Percentiles rank a stretch among this genome's conserved stretches.
phyloP scores from a whole-genome alignment of 2,329 filamentous ascomycete species.

The Pseudomassariella vexata region DNA sequence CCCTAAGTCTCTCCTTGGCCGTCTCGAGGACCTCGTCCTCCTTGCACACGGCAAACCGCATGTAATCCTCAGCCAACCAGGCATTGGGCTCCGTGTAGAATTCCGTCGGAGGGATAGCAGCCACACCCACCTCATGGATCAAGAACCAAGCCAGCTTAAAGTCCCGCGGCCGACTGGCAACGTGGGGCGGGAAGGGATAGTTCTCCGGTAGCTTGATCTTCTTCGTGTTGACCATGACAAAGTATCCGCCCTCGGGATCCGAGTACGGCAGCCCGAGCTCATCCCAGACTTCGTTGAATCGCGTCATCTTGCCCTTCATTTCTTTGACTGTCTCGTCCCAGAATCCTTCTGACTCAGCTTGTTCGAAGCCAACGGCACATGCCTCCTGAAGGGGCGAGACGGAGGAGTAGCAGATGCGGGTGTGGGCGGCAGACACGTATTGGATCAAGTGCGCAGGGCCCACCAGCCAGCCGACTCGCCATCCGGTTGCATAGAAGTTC shows the following conservation, averaged over 20 bases:
- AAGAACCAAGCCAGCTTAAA: slow-evolving; percentile 96
- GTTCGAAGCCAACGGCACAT: slow-evolving; percentile 83
- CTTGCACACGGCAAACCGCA: slow-evolving; percentile 96
- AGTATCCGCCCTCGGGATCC: slow-evolving; percentile 94
- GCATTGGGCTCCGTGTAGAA: slow-evolving; percentile 88
- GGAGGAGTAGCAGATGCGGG: slow-evolving; percentile 90
- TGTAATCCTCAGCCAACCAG: slow-evolving; percentile 83
- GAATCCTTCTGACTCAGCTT: slow-evolving; percentile 79
- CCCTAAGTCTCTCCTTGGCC: slow-evolving; percentile 69
- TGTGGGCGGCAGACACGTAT: slow-evolving; percentile 88
- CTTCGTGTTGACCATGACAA: slow-evolving; percentile 88
- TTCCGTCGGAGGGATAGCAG: slow-evolving; percentile 92
- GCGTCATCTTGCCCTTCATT: slow-evolving; percentile 84
- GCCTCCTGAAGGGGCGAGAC: slow-evolving; percentile 94
- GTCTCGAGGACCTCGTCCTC: slow-evolving; percentile 77
- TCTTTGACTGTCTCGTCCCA: slow-evolving; percentile 79
- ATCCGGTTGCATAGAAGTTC: slow-evolving; percentile 97
- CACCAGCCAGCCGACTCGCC: slow-evolving; percentile 93
- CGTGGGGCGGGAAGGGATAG: slow-evolving; percentile 86
- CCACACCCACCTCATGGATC: slow-evolving; percentile 93
- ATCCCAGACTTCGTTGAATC: slow-evolving; percentile 76
- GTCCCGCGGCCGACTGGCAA: slow-evolving; percentile 79
- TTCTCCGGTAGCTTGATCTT: slow-evolving; percentile 78
- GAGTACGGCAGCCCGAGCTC: slow-evolving; percentile 77
- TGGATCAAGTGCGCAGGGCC: slow-evolving; percentile 84